Conservation (phyloP, 768 basidiomycete species). For the Pisolithus orientalis region DNA sequence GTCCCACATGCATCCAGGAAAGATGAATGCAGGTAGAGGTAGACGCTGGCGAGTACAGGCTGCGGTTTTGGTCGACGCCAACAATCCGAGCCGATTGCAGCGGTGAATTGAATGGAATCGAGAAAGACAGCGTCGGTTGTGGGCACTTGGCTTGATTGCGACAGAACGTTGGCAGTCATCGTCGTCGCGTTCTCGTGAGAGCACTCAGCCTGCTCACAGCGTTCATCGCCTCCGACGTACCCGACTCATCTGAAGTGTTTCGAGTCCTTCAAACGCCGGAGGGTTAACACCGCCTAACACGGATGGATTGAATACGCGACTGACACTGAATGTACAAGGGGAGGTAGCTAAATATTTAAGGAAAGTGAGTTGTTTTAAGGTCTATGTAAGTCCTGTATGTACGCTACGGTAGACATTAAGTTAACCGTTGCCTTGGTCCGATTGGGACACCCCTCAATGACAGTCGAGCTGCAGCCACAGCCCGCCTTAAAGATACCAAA, state of each 20-base stretch:
- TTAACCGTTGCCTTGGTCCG: neutral
- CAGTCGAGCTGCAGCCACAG: neutral
- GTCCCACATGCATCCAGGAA: conserved; percentile 40
- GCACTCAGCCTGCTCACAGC: no score
- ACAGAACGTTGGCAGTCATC: neutral
- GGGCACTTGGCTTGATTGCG: neutral
- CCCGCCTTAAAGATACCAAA: neutral
- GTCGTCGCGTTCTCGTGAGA: neutral
- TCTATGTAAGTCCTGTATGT: neutral
- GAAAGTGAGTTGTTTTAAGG: neutral
- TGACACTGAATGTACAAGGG: neutral
- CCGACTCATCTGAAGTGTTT: no score
- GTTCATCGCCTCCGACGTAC: no score
- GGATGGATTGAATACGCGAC: neutral
- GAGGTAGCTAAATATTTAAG: neutral
- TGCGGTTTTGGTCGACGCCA: conserved; percentile 46
- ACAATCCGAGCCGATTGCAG: conserved; percentile 43
- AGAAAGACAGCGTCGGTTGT: conserved; percentile 41
- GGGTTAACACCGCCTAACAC: no score
- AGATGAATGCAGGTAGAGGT: conserved; percentile 33
- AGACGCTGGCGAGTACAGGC: conserved; percentile 44
- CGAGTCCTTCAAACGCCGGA: no score
- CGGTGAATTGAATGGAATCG: conserved; percentile 34
- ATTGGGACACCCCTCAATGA: neutral
- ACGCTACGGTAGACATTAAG: neutral